These are phyloP conservation scores for Aspergillus carbonarius DNA, from an alignment of 2,329 filamentous ascomycete genomes.

Conservation along the genomic window DNA sequence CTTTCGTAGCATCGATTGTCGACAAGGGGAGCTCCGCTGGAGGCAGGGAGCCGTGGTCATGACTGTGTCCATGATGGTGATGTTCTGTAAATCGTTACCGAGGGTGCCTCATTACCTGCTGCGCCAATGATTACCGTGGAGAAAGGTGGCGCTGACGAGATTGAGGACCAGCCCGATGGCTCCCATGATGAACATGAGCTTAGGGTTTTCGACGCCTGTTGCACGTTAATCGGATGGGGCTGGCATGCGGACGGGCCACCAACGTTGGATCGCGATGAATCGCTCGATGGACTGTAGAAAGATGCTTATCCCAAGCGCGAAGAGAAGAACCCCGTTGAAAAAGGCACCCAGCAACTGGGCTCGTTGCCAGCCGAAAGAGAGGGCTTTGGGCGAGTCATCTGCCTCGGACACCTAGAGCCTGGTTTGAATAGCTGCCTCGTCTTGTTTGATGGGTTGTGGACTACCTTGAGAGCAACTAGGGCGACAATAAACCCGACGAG, in stretches of 20 bases:
- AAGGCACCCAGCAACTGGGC: conserved; percentile 73
- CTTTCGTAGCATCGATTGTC: neutral
- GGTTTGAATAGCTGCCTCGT: conserved; percentile 1
- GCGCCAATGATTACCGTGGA: conserved; percentile 55
- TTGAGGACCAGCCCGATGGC: conserved; percentile 67
- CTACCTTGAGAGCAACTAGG: conserved; percentile 61
- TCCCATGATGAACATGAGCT: conserved; percentile 68
- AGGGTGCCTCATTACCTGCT: neutral
- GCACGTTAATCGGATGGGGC: neutral
- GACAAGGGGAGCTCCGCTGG: neutral
- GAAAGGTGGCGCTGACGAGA: conserved; percentile 62
- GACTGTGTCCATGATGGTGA: conserved; percentile 22
- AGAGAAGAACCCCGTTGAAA: conserved; percentile 75
- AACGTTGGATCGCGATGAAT: conserved; percentile 32
- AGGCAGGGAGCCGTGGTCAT: conserved; percentile 9
- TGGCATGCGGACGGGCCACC: conserved; percentile 5
- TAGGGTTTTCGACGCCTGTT: conserved; percentile 63
- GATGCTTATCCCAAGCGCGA: conserved; percentile 71
- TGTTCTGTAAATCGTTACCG: conserved; percentile 7
- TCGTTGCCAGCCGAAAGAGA: conserved; percentile 75
- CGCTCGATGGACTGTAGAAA: conserved; percentile 71
- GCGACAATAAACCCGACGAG: conserved; percentile 68
- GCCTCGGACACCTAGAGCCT: conserved; percentile 54
- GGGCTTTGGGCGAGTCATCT: conserved; percentile 56
- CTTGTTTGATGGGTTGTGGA: neutral